These are phyloP conservation scores for Nannizziopsis arthrosporioides DNA, from an alignment of 2,329 filamentous ascomycete genomes.

Conservation along the genomic window DNA sequence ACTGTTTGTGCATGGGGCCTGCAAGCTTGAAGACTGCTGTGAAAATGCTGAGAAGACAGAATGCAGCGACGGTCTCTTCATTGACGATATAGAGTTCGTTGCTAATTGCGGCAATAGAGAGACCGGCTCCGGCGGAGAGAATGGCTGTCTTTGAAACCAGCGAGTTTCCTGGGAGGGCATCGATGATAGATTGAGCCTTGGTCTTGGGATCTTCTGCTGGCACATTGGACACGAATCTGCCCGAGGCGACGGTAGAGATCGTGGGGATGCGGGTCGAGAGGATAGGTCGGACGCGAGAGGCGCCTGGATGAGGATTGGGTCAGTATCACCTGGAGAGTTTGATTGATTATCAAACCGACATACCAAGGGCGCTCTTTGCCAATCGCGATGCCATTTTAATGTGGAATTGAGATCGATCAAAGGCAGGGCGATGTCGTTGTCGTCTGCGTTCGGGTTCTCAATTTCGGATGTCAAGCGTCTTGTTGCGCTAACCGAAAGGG, in stretches of 20 bases:
- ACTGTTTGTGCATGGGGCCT: conserved; percentile 82
- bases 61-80: conserved; percentile 90
- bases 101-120: conserved; percentile 90
- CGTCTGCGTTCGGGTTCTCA: conserved; percentile 3
- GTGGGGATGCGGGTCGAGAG: conserved; percentile 65
- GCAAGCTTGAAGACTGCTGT: conserved; percentile 83
- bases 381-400: conserved; percentile 94
- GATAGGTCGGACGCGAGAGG: conserved; percentile 76
- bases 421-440: too few species aligned
- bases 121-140: conserved; percentile 80
- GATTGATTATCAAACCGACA: conserved; percentile 33
- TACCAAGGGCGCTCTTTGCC: conserved; percentile 90
- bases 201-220: conserved; percentile 84
- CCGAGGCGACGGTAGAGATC: conserved; percentile 56
- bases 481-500: conserved; percentile 5
- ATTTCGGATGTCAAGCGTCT: conserved; percentile 5
- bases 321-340: not conserved
- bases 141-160: conserved; percentile 93
- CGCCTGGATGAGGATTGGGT: conserved; percentile 48
- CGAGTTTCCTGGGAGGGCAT: conserved; percentile 82
- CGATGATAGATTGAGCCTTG: conserved; percentile 92
- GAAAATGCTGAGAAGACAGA: conserved; percentile 91
- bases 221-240: conserved; percentile 62
- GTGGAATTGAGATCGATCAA: conserved; percentile 23
- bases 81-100: conserved; percentile 99